Base-by-base conservation (phyloP, 345 rosid species). In the Kernera saxatilis region DNA sequence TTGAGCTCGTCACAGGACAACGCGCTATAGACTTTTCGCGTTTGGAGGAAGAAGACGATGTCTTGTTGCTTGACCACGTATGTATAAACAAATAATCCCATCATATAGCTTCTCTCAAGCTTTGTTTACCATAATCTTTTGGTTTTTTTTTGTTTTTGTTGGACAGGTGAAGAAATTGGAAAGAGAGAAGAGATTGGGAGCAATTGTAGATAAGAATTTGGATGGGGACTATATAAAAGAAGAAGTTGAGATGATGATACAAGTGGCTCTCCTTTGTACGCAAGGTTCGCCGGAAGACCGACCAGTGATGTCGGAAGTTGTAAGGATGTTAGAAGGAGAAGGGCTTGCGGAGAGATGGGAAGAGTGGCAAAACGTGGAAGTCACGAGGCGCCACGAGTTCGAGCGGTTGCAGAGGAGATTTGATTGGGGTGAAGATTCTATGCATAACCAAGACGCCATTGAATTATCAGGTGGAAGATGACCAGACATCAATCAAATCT, bases 1-100 rank as follows among this genome's bases (percentile, higher is more conserved):
- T 93, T 40, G 98, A 93, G 86, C 91, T 93, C n/a, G 98, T 93
- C 43, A 93, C 98, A n/a, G 98, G 98, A 50, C 98, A 93, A 78
- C 86, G 98, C 0, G 98, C 98, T 0, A 91, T 93, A 23, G 98
- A 93, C 73, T 91, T 91, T 76, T 89, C 98, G 11, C 94, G 98
- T 48, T 75, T 91, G 84, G 98, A 93, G 77, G 98, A 91, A 78
- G 98, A 91, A 73, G 97, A 90, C 70, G 96, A 93, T 81, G 98
- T 89, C 70, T 78, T 91, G 59, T 70, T 93, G 76, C 97, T 93
- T 45, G 98, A 93, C 74, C 98, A 89, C 66, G 98, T 93, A 81
- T 80, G 92, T 68, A 11, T 18, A 27, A 44, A 6, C 14, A 2
- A 13, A 21, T 18, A 30, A 14, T 15, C 37, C 9, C 57, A 5